Base-by-base conservation (phyloP, 331 rosid genomes). In the Rhamnella rubrinervis region DNA sequence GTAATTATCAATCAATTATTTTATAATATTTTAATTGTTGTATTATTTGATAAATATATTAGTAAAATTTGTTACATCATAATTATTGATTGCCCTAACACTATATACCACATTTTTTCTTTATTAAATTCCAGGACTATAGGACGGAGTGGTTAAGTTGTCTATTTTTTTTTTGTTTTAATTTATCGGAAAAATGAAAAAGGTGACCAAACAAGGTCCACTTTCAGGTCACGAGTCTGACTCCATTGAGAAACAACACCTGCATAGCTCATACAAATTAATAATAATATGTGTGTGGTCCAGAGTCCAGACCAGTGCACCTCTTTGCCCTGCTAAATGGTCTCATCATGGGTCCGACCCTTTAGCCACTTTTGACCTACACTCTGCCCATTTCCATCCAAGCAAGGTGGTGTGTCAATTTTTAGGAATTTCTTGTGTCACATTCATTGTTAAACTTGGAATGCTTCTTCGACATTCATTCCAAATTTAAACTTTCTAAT, bases 151-250 rank as follows among this genome's bases (percentile, higher is more conserved):
- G 77, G 86, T 74, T 83, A 72, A 21, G 23, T 41, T 55, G 88
- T 83, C 93, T 40, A 70, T 82, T 82, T 68, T 16, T 82, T 82
- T 68, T 16, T 39, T 8, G 0, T 14, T 44, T 44, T 44, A 1
- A 9, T 44, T 44, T 44, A 0, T 8, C 4, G 0, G 14, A 26
- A 19, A 12, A 67, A 15, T 13, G n/a, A 15, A 72, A 4, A 23
- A 28, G 62, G 56, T 19, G 61, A 73, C 67, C 50, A 67, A 46
- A 57, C 37, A 5, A 55, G 73, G 58, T 78, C 86, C 74, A 80
- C 65, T 64, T 31, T 79, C 65, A 80, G 85, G 62, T 82, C 70
- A 65, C 65, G 61, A 55, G 77, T 82, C 83, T 55, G 21, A 71
- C 47, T 78, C 79, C 59, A 52, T 65, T 26, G 50, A 66, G 7